A percentile compares a stretch with the other conserved stretches of the same genome.
These are phyloP conservation scores for Boletellus ananas DNA, from an alignment of 768 basidiomycete species.

Conservation along the genomic window DNA sequence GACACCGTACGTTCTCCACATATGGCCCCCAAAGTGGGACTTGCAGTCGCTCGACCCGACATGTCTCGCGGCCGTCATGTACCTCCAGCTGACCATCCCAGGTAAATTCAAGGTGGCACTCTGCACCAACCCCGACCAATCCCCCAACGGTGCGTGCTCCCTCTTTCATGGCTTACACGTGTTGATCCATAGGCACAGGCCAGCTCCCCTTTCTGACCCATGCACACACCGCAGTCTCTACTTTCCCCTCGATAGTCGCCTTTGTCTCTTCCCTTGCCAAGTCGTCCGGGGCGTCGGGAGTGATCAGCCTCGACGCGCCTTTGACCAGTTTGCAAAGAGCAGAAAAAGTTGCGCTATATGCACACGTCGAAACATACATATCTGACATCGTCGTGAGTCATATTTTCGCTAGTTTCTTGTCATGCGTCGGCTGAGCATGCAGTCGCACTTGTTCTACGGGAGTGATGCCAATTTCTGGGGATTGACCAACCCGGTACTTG, in stretches of 20 bases:
- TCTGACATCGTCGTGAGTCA: slow-evolving; percentile 68
- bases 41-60: slow-evolving; percentile 64
- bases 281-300: slow-evolving; percentile 26
- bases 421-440: slow-evolving; percentile 5
- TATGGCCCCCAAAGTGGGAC: slow-evolving; percentile 69
- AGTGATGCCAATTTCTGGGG: slow-evolving; percentile 57
- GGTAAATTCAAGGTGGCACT: slow-evolving; percentile 61
- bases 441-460: slow-evolving; percentile 67
- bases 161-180: background rate
- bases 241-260: slow-evolving; percentile 58
- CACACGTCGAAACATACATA: slow-evolving; percentile 61
- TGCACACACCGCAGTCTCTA: slow-evolving; percentile 46
- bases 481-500: slow-evolving; percentile 53
- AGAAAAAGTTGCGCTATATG: slow-evolving; percentile 56
- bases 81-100: slow-evolving; percentile 65
- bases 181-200: slow-evolving; percentile 39
- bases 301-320: slow-evolving; percentile 45
- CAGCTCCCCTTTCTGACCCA: slow-evolving; percentile 70
- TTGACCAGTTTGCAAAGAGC: slow-evolving; percentile 48
- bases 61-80: slow-evolving; percentile 62
- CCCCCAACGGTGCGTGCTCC: slow-evolving; percentile 60
- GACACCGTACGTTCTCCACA: slow-evolving; percentile 39
- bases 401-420: background rate
- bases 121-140: slow-evolving; percentile 65
- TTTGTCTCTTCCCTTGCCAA: slow-evolving; percentile 55